Evolutionary conservation across 805 yeast genomes (phyloP).

Genomic region (Groenewaldozyma salmanticensis): DNA sequence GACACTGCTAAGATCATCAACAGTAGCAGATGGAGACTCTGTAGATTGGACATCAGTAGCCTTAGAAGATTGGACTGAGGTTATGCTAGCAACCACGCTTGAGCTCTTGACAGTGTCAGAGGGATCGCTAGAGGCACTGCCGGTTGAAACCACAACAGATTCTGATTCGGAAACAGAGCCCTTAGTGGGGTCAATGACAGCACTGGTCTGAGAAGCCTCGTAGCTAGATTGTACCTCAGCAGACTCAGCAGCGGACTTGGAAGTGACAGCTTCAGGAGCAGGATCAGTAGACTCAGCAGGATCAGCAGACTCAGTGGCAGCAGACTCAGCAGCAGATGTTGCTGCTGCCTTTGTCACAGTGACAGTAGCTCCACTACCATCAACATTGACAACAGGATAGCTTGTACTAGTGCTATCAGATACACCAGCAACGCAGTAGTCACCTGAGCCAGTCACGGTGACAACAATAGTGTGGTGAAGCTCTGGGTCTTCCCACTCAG

Average conservation of each 20-base stretch:
- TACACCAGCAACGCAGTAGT: slow-evolving; percentile 2
- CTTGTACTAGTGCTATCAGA: slow-evolving; percentile 4
- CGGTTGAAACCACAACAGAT: neutral
- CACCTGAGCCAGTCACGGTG: slow-evolving; percentile 9
- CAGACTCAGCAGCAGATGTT: slow-evolving; percentile 1
- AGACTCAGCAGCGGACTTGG: neutral
- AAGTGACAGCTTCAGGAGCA: neutral
- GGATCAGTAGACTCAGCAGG: slow-evolving; percentile 4
- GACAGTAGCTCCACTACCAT: slow-evolving; percentile 14
- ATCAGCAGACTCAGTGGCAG: slow-evolving; percentile 3
- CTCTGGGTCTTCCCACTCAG: slow-evolving; percentile 1
- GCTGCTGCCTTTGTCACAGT: slow-evolving; percentile 6
- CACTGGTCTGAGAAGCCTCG: neutral
- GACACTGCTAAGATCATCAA: neutral
- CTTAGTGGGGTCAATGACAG: neutral
- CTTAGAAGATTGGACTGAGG: neutral
- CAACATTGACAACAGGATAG: slow-evolving; percentile 19
- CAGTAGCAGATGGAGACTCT: neutral
- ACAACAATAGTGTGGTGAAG: slow-evolving; percentile 5
- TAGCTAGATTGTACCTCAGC: neutral
- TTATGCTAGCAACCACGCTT: neutral
- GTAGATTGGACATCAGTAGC: neutral
- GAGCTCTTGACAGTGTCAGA: neutral
- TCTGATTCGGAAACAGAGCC: neutral
- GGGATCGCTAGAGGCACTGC: neutral